Percentiles rank a stretch among this genome's conserved stretches.
These are phyloP conservation scores for Myxozyma neotropica DNA, from an alignment of 805 yeast genomes.

Conservation along the genomic window DNA sequence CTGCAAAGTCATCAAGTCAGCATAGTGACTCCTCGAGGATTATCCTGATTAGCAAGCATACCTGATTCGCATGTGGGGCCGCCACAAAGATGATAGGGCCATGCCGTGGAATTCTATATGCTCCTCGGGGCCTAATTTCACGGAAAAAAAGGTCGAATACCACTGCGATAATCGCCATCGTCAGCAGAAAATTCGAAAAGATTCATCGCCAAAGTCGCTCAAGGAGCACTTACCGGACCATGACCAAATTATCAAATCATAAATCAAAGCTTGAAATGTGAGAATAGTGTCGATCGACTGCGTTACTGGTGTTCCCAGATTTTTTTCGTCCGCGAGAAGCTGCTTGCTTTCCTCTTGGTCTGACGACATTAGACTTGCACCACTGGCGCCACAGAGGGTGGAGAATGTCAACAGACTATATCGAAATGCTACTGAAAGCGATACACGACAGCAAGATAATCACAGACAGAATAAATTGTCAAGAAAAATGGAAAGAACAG, in stretches of 20 bases:
- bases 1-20: slow-evolving; percentile 45
- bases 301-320: neutral
- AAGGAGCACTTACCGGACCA: slow-evolving; percentile 38
- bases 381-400: too few species aligned
- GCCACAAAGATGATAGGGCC: slow-evolving; percentile 94
- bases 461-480: too few species aligned
- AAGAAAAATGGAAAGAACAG: too few species aligned
- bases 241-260: slow-evolving; percentile 44
- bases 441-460: too few species aligned
- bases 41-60: neutral
- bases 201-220: slow-evolving; percentile 7
- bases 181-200: slow-evolving; percentile 48
- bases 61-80: slow-evolving; percentile 95
- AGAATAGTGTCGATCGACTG: slow-evolving; percentile 31
- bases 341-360: neutral
- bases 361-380: neutral
- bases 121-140: slow-evolving; percentile 86
- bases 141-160: slow-evolving; percentile 73
- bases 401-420: too few species aligned
- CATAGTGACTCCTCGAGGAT: neutral
- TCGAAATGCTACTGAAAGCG: too few species aligned
- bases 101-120: slow-evolving; percentile 64
- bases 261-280: slow-evolving; percentile 36
- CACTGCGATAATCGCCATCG: neutral
- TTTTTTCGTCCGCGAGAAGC: neutral